Conservation (phyloP, 345 rosid genomes). For the Corchorus olitorius region DNA sequence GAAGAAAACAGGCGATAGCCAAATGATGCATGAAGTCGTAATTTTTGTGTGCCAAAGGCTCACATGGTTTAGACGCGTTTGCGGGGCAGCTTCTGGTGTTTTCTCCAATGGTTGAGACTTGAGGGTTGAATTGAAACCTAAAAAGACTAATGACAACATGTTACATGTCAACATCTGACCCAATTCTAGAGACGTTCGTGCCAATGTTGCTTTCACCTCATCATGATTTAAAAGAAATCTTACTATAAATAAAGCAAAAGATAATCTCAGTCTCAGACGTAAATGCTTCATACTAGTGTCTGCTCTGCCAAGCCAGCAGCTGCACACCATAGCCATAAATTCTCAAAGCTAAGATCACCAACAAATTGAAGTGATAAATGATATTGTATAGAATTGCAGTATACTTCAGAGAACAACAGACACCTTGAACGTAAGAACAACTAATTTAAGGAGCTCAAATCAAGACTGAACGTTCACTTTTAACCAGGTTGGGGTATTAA, state of each 20-base stretch:
- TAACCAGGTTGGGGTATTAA: conserved; percentile 4
- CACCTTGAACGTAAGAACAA: not conserved
- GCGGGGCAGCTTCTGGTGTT: too few relatives aligned
- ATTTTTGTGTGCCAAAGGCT: too few relatives aligned
- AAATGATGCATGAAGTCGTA: too few relatives aligned
- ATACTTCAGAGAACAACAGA: not conserved
- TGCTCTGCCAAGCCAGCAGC: not conserved
- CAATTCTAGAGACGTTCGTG: too few relatives aligned
- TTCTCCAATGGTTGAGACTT: too few relatives aligned
- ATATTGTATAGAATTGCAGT: not conserved
- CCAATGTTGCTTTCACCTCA: not conserved
- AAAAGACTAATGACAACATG: too few relatives aligned
- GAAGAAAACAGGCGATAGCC: too few relatives aligned
- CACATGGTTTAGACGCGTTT: too few relatives aligned
- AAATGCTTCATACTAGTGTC: not conserved
- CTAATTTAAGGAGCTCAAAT: not conserved
- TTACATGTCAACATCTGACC: too few relatives aligned
- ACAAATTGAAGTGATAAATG: not conserved
- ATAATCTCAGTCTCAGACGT: not conserved
- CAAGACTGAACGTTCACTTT: not conserved
- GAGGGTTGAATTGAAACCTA: too few relatives aligned
- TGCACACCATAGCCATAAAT: not conserved
- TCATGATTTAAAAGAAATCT: not conserved
- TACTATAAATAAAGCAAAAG: not conserved
- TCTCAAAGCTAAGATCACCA: not conserved